These are phyloP conservation scores for Nicotiana attenuata DNA, from an alignment of 257 asterid genomes.

Conservation along the genomic window DNA sequence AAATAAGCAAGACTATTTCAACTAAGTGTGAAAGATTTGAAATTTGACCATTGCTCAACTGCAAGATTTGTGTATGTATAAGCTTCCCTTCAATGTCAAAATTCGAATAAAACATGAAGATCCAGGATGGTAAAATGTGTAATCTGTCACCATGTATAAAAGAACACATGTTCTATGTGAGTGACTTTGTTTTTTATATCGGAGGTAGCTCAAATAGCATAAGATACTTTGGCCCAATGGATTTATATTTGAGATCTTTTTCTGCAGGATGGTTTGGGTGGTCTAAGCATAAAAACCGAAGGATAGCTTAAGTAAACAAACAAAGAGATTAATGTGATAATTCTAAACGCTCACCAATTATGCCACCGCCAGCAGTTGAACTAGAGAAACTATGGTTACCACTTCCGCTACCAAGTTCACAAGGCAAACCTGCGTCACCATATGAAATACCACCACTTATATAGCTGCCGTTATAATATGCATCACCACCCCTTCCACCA, in stretches of 20 bases:
- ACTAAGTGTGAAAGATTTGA: neutral
- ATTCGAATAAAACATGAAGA: neutral
- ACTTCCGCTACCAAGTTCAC: conserved; percentile 96
- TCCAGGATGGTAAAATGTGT: neutral
- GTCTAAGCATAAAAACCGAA: neutral
- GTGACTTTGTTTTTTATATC: neutral
- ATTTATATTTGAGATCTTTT: neutral
- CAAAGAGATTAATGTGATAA: conserved; percentile 8
- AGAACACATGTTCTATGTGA: neutral
- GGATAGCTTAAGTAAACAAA: neutral
- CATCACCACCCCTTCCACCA: conserved; percentile 95
- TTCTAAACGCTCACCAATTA: conserved; percentile 51
- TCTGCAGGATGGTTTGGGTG: neutral
- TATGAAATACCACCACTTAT: conserved; percentile 64
- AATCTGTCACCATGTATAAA: neutral
- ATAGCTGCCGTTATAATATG: conserved; percentile 58
- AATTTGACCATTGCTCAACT: neutral
- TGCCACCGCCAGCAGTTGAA: conserved; percentile 79
- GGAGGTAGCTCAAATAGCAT: neutral
- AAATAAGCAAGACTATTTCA: neutral
- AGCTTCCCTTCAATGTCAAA: neutral
- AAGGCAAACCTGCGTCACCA: conserved; percentile 72
- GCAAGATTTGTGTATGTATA: neutral
- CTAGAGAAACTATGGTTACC: conserved; percentile 61
- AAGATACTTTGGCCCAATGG: neutral